Base-by-base conservation (phyloP, 805 yeast genomes). In the Yamadazyma olivae region DNA sequence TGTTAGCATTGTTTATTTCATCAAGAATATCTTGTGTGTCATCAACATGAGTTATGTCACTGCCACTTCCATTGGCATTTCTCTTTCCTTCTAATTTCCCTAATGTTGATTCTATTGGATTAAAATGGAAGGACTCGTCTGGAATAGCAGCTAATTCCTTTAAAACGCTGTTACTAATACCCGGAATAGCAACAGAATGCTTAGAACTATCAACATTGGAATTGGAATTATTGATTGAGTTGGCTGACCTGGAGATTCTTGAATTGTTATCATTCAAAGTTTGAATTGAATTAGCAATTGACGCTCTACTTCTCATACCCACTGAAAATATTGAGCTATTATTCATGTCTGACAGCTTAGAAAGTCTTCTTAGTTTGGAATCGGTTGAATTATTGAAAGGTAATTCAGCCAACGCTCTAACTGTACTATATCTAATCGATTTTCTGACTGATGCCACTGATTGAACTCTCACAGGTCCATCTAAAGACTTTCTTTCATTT, bases 91-190 rank as follows among this genome's bases (percentile, higher is more conserved):
- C 95, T 20, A 91, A 65, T 58, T 84, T 90, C 59, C 68, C 68
- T 46, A 90, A 65, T 0, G 98, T 89, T 31, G 79, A 77, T 34
- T 70, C 73, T 10, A 89, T 66, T 0, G 95, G 96, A 13, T 72
- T 77, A 19, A 71, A 75, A 26, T 64, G 69, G 27, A 74, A 64
- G 0, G 80, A 70, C 31, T 83, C 89, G 55, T 91, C 96, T 0
- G 96, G 91, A 33, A 90, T 78, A 5, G 84, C 83, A 1, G 95
- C 95, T 32, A 89, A 70, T 50, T 81, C 87, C 27, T 65, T 63
- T 31, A 68, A 52, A 4, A 64, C 67, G 41, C 51, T 56, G 36
- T 51, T 63, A 46, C 68, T 65, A 14, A 68, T 67, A 2, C 73
- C 74, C 1, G 83, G 83, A 30, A 84, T 79, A 2, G 79, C 82